Evolutionary conservation across 108 stramenopile species (phyloP), one percentile per base, ranked within the genome.

Genomic region (Pseudonitzschia multiseries): DNA sequence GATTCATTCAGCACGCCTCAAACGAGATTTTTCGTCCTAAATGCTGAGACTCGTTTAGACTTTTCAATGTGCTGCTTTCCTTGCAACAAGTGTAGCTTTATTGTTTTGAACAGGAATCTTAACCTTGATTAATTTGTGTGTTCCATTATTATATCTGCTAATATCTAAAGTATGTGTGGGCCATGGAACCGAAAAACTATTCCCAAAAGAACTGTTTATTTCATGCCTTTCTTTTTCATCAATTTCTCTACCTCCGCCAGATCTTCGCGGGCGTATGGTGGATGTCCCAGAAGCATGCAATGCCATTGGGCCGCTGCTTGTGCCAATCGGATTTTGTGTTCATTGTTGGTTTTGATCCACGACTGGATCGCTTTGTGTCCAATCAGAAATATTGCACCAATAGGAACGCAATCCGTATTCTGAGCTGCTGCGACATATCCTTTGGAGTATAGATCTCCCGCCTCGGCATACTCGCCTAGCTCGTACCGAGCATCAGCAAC

Each of bases 401-500:
- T 54, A 0, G 0, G 6, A 10, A 24, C 14, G 24, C 24, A 8
- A 0, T 21, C 8, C n/a, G 8, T 15, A 14, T 54, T 21, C 12
- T 54, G 53, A 20, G 20, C 50, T 0, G 53, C 53, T 24, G 53
- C 53, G 24, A 14, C 9, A 15, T 54, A 54, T 0, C 22, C n/a
- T 54, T 14, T 69, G 13, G 50, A 69, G 18, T 52, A 69, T 0
- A 69, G 13, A 2, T 6, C 29, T 10, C 22, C 68, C 15, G 68
- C 68, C 28, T 69, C 46, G 0, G 22, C 22, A 27, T 69, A 69
- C 17, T 69, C 46, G 27, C 51, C 68, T 50, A 69, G 68, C 18
- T 69, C 46, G 22, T 52, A 69, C 5, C 68, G 68, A 51, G 48
- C 68, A 69, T 69, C 68, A 0, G 28, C 68, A 26, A 69, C 68